Base-by-base conservation (phyloP, 176 grass and related monocot species). In the Phoenix roebelenii region DNA sequence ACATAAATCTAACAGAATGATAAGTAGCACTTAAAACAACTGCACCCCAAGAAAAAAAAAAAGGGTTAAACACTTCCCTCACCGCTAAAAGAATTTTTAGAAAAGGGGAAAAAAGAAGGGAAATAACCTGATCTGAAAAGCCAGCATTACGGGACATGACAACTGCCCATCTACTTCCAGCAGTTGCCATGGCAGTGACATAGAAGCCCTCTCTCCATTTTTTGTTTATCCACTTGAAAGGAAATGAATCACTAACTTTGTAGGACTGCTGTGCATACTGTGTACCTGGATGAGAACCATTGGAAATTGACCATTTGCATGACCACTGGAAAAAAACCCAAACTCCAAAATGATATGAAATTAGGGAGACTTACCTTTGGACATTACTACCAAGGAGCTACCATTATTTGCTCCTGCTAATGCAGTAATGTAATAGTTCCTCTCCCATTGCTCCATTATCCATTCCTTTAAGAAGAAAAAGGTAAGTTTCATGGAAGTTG, bases 201-300 rank as follows among this genome's bases (percentile, higher is more conserved):
- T 79, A 99, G 62, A 93, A 99, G 71, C 82, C 71, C 71, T 99
- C 94, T 24, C 74, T 72, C 94, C 88, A 99, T 71, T 99, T 99
- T 78, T 99, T 99, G 66, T 93, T 93, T 89, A 99, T 99, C 94
- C 94, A 99, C 80, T 99, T 99, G 74, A 86, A 99, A 61, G 94
- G 94, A 56, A 99, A 99, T 60, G 79, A 89, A 49, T 89, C 82
- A 71, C 94, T 86, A 60, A 99, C 88, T 84, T 99, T 99, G 67
- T 99, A 99, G 14, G 94, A 99, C 52, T 99, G 94, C 35, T 93
- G 94, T 58, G 81, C 76, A 74, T 93, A 93, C 3, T 70, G 22
- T 49, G 94, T 89, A 68, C 94, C 94, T 99, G 65, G 49, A 64
- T 14, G 9, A 44, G 0, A 44, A 44, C 35, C 35, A 44, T 44